phyloP scores from a whole-genome alignment of 805 yeast genomes.

The Ogataea methylovora region DNA sequence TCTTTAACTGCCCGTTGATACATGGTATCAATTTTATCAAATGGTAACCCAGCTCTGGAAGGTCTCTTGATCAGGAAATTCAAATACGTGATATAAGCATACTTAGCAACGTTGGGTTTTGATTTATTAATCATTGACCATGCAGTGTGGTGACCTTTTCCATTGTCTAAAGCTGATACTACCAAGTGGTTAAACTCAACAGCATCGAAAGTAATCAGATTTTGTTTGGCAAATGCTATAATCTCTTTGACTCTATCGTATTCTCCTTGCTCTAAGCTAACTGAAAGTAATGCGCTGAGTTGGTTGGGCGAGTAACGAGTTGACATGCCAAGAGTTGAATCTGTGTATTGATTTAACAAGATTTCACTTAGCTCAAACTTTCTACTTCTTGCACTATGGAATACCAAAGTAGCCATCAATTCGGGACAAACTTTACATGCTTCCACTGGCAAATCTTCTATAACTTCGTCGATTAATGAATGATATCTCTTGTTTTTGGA shows the following conservation, averaged over 20 bases:
- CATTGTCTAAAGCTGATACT: constrained; percentile 14
- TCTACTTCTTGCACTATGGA: constrained; percentile 20
- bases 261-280: constrained; percentile 18
- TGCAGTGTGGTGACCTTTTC: constrained; percentile 9
- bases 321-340: constrained; percentile 12
- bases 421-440: constrained; percentile 25
- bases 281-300: constrained; percentile 21
- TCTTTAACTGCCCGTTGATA: constrained; percentile 15
- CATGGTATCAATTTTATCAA: constrained; percentile 16
- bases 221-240: constrained; percentile 17
- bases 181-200: constrained; percentile 25
- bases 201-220: constrained; percentile 16
- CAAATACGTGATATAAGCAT: constrained; percentile 20
- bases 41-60: constrained; percentile 16
- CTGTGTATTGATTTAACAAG: constrained; percentile 18
- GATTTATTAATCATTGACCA: constrained; percentile 21
- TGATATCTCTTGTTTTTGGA: constrained; percentile 23
- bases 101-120: constrained; percentile 13
- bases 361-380: constrained; percentile 19
- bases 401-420: constrained; percentile 23
- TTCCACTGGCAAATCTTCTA: constrained; percentile 24
- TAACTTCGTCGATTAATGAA: constrained; percentile 15
- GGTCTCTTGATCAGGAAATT: constrained; percentile 19
- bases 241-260: constrained; percentile 22
- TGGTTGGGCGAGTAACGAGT: constrained; percentile 21